Evolutionary conservation across 306 rosid species (phyloP).

Genomic region (Corylus avellana): DNA sequence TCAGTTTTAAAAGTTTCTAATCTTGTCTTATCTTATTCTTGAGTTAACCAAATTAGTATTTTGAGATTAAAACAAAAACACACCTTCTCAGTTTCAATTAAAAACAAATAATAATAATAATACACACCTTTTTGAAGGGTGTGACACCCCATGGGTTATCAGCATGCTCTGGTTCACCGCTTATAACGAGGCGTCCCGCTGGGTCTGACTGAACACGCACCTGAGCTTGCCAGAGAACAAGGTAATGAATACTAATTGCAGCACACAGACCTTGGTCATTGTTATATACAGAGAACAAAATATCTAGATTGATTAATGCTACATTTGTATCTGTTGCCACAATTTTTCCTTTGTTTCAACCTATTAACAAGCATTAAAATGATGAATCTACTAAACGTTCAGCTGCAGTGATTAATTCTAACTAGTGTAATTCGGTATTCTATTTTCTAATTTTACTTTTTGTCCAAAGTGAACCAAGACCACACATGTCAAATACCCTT

Average conservation of each 20-base stretch:
- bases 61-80: not conserved
- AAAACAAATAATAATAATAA: not conserved
- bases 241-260: not conserved
- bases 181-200: slow-evolving; percentile 87
- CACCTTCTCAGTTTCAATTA: slow-evolving; percentile 1
- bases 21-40: not conserved
- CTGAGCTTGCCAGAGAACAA: slow-evolving; percentile 37
- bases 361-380: not conserved
- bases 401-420: slow-evolving; percentile 9
- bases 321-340: not conserved
- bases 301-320: not conserved
- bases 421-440: not conserved
- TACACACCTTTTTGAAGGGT: slow-evolving; percentile 82
- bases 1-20: not conserved
- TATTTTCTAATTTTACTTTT: not conserved
- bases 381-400: not conserved
- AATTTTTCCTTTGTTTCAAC: not conserved
- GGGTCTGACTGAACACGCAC: slow-evolving; percentile 99
- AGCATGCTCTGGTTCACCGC: slow-evolving; percentile 93
- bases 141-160: slow-evolving; percentile 99
- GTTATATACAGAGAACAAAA: not conserved
- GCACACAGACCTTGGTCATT: slow-evolving; percentile 8
- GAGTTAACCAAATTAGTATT: not conserved
- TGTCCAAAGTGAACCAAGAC: not conserved
- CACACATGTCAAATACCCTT: not conserved